These are phyloP conservation scores for Caloboletus firmus DNA, from an alignment of 1,284 basidiomycete genomes.

Conservation along the genomic window DNA sequence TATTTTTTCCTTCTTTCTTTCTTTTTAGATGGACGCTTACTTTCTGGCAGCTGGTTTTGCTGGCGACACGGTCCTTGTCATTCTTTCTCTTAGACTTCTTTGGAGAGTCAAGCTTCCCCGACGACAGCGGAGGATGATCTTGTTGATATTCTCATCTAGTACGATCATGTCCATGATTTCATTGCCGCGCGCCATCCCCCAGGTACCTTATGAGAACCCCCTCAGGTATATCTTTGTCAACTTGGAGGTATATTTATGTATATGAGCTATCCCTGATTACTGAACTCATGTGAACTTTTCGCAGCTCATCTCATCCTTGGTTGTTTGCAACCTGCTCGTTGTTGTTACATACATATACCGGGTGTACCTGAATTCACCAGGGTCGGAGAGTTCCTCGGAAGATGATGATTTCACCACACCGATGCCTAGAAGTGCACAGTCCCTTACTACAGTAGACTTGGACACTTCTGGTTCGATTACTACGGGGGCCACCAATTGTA, in stretches of 20 bases:
- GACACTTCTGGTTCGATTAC: not conserved
- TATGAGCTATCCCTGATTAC: not conserved
- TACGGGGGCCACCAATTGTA: not conserved
- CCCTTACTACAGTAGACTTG: slow-evolving; percentile 3
- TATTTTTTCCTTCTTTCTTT: not conserved
- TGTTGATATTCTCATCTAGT: slow-evolving; percentile 10
- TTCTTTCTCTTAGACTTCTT: slow-evolving; percentile 13
- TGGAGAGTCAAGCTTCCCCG: slow-evolving; percentile 19
- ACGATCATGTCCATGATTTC: slow-evolving; percentile 13
- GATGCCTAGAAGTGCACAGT: not conserved
- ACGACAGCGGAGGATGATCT: slow-evolving; percentile 21
- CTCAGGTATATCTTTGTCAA: not conserved
- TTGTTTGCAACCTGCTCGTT: slow-evolving; percentile 17
- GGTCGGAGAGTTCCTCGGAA: slow-evolving; percentile 1
- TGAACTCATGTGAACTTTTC: not conserved
- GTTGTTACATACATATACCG: slow-evolving; percentile 11
- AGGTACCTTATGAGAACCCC: not conserved
- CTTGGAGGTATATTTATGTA: slow-evolving; percentile 5
- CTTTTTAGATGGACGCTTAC: not conserved
- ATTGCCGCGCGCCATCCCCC: slow-evolving; percentile 1
- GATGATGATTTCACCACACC: slow-evolving; percentile 14
- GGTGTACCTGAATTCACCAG: not conserved
- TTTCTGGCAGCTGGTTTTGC: not conserved
- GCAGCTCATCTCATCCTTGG: not conserved
- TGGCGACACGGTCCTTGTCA: slow-evolving; percentile 12